Percentiles rank a stretch among this genome's conserved stretches.
Evolutionary conservation across 441 rosid species (phyloP).

Genomic region (Syzygium malaccense): DNA sequence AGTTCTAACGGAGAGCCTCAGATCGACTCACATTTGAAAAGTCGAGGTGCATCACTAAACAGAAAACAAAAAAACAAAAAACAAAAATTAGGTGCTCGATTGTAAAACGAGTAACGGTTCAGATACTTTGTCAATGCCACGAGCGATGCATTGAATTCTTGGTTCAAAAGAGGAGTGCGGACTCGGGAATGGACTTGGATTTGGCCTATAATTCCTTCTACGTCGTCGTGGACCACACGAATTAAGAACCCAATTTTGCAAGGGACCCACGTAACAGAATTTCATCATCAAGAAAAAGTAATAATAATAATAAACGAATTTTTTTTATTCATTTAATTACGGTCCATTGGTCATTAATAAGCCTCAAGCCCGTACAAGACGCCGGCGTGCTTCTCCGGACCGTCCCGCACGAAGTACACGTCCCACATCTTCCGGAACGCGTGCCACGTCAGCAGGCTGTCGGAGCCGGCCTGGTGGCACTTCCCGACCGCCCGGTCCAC

Average conservation of each 20-base stretch:
- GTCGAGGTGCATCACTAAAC: background rate
- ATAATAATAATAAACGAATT: background rate
- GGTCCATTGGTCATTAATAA: background rate
- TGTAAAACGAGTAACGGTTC: background rate
- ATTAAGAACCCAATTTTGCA: background rate
- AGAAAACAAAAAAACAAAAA: no score
- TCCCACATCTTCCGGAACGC: slow-evolving; percentile 10
- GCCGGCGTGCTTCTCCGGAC: slow-evolving; percentile 13
- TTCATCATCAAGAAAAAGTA: background rate
- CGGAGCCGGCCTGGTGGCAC: slow-evolving; percentile 20
- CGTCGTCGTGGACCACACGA: background rate
- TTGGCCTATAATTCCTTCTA: background rate
- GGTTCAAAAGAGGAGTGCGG: background rate
- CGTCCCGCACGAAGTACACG: background rate
- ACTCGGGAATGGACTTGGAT: background rate
- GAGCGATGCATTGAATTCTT: background rate
- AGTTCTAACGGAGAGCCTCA: background rate
- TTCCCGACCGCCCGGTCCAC: slow-evolving; percentile 15
- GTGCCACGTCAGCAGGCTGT: slow-evolving; percentile 18
- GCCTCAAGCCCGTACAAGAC: slow-evolving; percentile 6
- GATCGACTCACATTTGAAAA: background rate
- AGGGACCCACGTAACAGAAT: background rate
- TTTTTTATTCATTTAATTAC: background rate
- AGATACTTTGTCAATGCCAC: background rate
- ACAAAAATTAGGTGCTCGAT: background rate